Percentiles rank a stretch among this genome's conserved stretches.
phyloP scores from a whole-genome alignment of 306 rosid genomes.

The Parietaria judaica region DNA sequence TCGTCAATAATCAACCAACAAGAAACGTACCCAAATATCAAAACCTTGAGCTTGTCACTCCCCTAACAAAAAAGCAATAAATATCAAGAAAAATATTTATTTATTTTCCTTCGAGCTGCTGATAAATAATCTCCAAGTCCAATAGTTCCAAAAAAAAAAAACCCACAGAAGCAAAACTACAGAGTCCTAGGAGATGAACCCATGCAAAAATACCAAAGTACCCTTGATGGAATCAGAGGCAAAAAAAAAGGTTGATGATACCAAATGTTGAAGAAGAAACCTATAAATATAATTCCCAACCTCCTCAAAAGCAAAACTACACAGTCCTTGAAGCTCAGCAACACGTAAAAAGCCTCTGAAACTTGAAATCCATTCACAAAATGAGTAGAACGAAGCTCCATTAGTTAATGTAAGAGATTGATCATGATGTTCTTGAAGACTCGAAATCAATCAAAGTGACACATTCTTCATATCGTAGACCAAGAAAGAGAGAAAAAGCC shows the following conservation, averaged over 20 bases:
- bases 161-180: background rate
- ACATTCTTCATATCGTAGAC: background rate
- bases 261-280: slow-evolving; percentile 14
- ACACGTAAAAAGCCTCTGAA: background rate
- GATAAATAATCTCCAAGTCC: background rate
- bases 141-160: background rate
- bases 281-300: background rate
- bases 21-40: background rate
- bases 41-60: background rate
- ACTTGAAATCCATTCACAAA: background rate
- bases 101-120: background rate
- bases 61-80: background rate
- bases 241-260: slow-evolving; percentile 4
- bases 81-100: background rate
- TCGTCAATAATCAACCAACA: background rate
- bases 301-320: background rate
- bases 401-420: no score
- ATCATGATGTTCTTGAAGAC: no score
- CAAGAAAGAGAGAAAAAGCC: slow-evolving; percentile 8
- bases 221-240: slow-evolving; percentile 27
- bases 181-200: background rate
- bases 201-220: slow-evolving; percentile 21
- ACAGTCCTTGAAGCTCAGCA: background rate
- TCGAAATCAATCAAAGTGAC: no score
- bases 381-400: no score